Percentiles rank a stretch among this genome's conserved stretches.
phyloP scores from a whole-genome alignment of 2,329 filamentous ascomycete species.

The Pyrenochaeta sp. region DNA sequence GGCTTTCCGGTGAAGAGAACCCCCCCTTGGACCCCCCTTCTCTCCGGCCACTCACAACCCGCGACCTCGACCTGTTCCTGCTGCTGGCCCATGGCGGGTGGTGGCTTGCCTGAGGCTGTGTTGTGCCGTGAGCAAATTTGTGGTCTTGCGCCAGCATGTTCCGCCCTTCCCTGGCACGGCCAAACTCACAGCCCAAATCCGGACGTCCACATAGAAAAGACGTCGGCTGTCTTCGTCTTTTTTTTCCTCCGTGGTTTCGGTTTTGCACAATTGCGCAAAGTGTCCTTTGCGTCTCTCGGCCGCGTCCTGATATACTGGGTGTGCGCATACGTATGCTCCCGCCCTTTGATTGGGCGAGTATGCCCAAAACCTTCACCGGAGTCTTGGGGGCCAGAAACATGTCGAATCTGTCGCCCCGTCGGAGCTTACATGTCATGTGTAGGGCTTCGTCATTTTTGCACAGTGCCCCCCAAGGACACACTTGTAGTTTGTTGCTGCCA shows the following conservation, averaged over 20 bases:
- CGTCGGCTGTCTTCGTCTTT: no score
- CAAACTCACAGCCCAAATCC: background rate
- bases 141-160: slow-evolving; percentile 1
- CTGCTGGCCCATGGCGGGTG: slow-evolving; percentile 6
- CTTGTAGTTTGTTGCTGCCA: no score
- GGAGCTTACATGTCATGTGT: slow-evolving; percentile 5
- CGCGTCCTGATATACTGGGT: slow-evolving; percentile 16
- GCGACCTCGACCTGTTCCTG: background rate
- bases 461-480: no score
- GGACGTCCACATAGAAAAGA: slow-evolving; percentile 13
- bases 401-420: background rate
- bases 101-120: slow-evolving; percentile 10
- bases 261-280: slow-evolving; percentile 19
- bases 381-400: slow-evolving; percentile 29
- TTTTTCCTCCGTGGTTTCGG: no score
- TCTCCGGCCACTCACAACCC: background rate
- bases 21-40: background rate
- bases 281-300: slow-evolving; percentile 6
- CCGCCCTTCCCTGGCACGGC: background rate
- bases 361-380: slow-evolving; percentile 20
- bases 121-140: background rate
- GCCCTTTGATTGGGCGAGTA: slow-evolving; percentile 9
- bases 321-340: slow-evolving; percentile 14
- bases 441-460: no score
- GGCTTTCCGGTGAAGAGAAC: slow-evolving; percentile 9